These are phyloP conservation scores for Canna indica DNA, from an alignment of 176 grass and related monocot species.

Conservation along the genomic window DNA sequence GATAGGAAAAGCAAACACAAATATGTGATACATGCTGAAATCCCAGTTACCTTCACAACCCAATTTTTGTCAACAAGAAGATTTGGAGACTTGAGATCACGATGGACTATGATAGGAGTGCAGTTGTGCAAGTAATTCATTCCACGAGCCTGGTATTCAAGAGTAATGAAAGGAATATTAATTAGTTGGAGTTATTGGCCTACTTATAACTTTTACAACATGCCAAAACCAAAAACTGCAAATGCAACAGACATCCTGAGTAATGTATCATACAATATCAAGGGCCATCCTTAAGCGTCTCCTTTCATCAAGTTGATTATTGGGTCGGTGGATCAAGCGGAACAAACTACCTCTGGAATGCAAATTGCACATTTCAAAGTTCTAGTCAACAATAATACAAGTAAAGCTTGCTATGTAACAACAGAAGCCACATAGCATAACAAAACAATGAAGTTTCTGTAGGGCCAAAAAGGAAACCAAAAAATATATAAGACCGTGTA, in stretches of 20 bases:
- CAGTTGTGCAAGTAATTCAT: conserved; percentile 99
- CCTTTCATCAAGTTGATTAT: conserved; percentile 26
- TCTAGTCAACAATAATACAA: conserved; percentile 8
- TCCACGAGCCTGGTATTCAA: conserved; percentile 64
- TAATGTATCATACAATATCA: conserved; percentile 66
- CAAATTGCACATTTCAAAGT: conserved; percentile 12
- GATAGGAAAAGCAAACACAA: conserved; percentile 8
- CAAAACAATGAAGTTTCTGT: neutral
- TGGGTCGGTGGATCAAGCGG: conserved; percentile 24
- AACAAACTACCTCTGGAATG: conserved; percentile 24
- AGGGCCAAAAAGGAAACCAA: neutral
- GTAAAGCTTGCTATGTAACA: conserved; percentile 7
- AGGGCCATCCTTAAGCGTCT: conserved; percentile 30
- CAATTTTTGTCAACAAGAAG: conserved; percentile 97
- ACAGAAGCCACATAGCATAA: neutral
- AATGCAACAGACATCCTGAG: conserved; percentile 1
- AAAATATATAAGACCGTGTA: neutral
- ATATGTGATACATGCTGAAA: conserved; percentile 23
- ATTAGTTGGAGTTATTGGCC: conserved; percentile 10
- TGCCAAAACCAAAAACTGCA: conserved; percentile 16
- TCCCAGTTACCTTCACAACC: conserved; percentile 85
- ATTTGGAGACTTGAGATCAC: conserved; percentile 97
- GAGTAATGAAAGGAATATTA: conserved; percentile 23
- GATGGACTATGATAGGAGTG: conserved; percentile 85
- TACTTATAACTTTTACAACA: conserved; percentile 1